Percentiles rank a stretch among this genome's conserved stretches.
phyloP scores from a whole-genome alignment of 2,329 filamentous ascomycete genomes.

The Exophiala calicioides region DNA sequence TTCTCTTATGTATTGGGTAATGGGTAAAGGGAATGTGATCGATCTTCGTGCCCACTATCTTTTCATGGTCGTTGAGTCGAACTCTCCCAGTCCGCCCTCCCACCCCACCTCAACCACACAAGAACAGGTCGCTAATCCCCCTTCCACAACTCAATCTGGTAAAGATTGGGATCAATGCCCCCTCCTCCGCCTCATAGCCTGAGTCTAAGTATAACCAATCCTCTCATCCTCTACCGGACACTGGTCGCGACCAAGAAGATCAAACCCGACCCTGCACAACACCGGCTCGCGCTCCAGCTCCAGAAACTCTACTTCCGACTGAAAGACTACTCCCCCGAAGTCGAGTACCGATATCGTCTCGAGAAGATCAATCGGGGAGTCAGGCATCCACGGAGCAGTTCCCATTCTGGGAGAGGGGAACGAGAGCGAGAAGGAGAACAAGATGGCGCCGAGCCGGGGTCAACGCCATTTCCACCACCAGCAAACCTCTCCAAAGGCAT shows the following conservation, averaged over 20 bases:
- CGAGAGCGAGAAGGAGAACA: too few relatives aligned
- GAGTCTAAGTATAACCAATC: conserved; percentile 52
- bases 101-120: too few relatives aligned
- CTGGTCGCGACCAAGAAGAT: conserved; percentile 67
- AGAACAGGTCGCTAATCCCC: too few relatives aligned
- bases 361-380: conserved; percentile 58
- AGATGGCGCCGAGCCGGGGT: conserved; percentile 34
- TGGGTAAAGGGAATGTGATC: too few relatives aligned
- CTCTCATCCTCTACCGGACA: conserved; percentile 73
- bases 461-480: not conserved
- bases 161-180: too few relatives aligned
- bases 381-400: conserved; percentile 42
- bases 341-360: conserved; percentile 68
- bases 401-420: too few relatives aligned
- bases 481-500: not conserved
- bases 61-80: too few relatives aligned
- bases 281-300: conserved; percentile 72
- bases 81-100: too few relatives aligned
- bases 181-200: conserved; percentile 9
- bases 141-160: too few relatives aligned
- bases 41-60: too few relatives aligned
- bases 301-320: conserved; percentile 74
- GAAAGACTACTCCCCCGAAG: conserved; percentile 74
- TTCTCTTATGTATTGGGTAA: too few relatives aligned
- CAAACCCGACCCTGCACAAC: conserved; percentile 69